Conservation (phyloP, 306 rosid species). For the Cicer pinnatifidum region DNA sequence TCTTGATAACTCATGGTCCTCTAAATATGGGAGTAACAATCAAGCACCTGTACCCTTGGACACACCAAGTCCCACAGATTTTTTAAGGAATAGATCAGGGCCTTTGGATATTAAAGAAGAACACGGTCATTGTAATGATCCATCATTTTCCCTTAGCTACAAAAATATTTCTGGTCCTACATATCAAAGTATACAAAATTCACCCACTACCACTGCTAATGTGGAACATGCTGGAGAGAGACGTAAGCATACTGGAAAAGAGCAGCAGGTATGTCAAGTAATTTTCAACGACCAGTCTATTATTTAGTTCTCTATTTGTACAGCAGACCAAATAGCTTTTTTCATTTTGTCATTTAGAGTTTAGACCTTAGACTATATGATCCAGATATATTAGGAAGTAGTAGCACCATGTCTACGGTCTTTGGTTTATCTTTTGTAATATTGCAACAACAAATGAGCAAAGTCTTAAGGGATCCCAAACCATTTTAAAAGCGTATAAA, state of each 20-base stretch:
- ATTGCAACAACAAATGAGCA: slow-evolving; percentile 43
- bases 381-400: slow-evolving; percentile 44
- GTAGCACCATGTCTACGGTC: slow-evolving; percentile 36
- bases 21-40: slow-evolving; percentile 60
- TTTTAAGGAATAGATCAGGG: slow-evolving; percentile 48
- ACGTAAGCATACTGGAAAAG: slow-evolving; percentile 50
- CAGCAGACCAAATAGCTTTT: background rate
- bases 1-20: slow-evolving; percentile 75
- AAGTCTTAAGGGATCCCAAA: slow-evolving; percentile 48
- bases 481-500: slow-evolving; percentile 13
- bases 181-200: slow-evolving; percentile 53
- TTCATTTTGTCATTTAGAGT: slow-evolving; percentile 7
- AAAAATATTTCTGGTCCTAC: slow-evolving; percentile 52
- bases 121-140: slow-evolving; percentile 53
- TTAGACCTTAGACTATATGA: slow-evolving; percentile 7
- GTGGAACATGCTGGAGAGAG: slow-evolving; percentile 54
- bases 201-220: slow-evolving; percentile 45
- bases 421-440: slow-evolving; percentile 48
- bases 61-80: slow-evolving; percentile 48
- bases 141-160: slow-evolving; percentile 47
- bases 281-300: slow-evolving; percentile 28
- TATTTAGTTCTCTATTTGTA: slow-evolving; percentile 23
- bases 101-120: slow-evolving; percentile 60
- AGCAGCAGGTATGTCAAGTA: slow-evolving; percentile 59
- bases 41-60: slow-evolving; percentile 52